Base-by-base conservation (phyloP, 768 basidiomycete species). In the Tricholoma bakamatsutake region DNA sequence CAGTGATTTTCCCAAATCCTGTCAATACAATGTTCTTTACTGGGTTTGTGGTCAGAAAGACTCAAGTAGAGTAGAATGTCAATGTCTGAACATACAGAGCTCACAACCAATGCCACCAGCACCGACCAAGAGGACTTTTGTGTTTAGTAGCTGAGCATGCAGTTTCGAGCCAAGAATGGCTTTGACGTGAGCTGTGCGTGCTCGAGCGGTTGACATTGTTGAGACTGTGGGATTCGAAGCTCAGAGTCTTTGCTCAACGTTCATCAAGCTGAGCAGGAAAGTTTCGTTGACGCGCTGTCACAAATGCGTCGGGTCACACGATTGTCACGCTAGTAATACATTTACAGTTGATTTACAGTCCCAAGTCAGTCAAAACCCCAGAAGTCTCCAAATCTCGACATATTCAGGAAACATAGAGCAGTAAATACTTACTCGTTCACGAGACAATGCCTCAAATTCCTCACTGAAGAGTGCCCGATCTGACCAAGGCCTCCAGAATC, bases 21-120 rank as follows among this genome's bases (percentile, higher is more conserved):
- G 92, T 87, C 49, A 97, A 74, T 12, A 96, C 93, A 45, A 98
- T 78, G 67, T 98, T 98, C 76, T 99, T 99, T 63, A 99, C 94
- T 97, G 66, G 2, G n/a, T 13, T 27, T 15, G 52, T 10, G 24
- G 31, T 50, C 54, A 30, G 55, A 30, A 30, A 37, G 34, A 28
- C 24, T 40, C 9, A 27, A 33, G 8, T 40, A n/a, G 24, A 51
- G 8, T 43, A 34, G 27, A 24, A 57, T 48, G n/a, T n/a, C n/a
- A n/a, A n/a, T n/a, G 24, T 6, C 17, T 18, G 37, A 42, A 42
- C 33, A 78, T 68, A 94, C 94, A 69, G 4, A 99, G 81, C 74
- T 99, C 97, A 64, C 96, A 99, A 7, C 97, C 97, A 66, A 98
- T 98, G 0, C 96, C 96, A 45, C 95, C 95, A 42, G 93, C 93